phyloP scores from a whole-genome alignment of 768 basidiomycete genomes.

The Leccinum broughii region DNA sequence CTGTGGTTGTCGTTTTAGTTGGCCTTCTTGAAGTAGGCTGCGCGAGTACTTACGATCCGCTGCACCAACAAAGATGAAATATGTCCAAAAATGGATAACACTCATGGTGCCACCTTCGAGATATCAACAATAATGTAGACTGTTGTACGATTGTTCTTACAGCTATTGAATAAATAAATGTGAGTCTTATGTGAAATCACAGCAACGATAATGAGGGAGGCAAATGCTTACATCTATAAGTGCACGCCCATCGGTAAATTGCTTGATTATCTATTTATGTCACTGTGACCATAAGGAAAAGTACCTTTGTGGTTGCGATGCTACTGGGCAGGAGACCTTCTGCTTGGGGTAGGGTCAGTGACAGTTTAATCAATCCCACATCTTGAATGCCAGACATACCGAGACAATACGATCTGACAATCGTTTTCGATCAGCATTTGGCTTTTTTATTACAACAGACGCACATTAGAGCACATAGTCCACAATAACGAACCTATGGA shows the following conservation, averaged over 20 bases:
- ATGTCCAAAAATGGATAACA: neutral
- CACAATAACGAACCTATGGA: neutral
- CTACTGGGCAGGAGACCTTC: neutral
- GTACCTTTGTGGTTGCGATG: neutral
- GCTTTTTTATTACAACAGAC: neutral
- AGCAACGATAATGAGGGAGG: neutral
- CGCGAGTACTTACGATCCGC: constrained; percentile 1
- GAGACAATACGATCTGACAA: neutral
- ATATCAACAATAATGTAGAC: neutral
- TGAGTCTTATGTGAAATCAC: neutral
- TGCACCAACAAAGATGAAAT: neutral
- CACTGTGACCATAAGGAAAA: too few relatives aligned
- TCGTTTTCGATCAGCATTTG: too few relatives aligned
- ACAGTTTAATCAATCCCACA: neutral
- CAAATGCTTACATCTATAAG: neutral
- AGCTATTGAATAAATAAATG: neutral
- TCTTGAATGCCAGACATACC: neutral
- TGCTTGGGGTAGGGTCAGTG: neutral
- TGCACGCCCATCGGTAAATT: neutral
- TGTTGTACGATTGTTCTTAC: neutral
- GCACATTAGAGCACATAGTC: neutral
- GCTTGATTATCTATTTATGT: neutral
- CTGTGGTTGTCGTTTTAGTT: neutral
- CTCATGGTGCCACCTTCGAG: neutral
- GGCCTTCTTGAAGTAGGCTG: neutral